Evolutionary conservation across 371 early-diverging fungal species (phyloP), one percentile per base, ranked within the genome.

Genomic region (Polyrhizophydium stewartii): DNA sequence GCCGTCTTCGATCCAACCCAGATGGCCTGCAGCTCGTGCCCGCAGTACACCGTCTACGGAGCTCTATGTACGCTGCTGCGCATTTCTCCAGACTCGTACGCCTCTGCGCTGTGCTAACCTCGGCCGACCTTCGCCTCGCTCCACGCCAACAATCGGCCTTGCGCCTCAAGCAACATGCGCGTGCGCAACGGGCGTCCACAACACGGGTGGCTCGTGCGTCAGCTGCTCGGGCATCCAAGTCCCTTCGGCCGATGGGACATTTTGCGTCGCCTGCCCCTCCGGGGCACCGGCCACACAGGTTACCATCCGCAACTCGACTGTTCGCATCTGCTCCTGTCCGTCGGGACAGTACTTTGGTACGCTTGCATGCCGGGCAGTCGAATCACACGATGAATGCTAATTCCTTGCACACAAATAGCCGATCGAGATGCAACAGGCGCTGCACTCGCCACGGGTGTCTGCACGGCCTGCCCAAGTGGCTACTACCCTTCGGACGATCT

Each of bases 401-500:
- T n/a, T n/a, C n/a, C n/a, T n/a, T n/a, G n/a, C n/a, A n/a, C n/a
- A n/a, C n/a, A n/a, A 12, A 16, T 31, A 70, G 69, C 38, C 12
- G 63, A 61, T n/a, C 35, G 70, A 17, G 56, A 70, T 59, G 32
- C 51, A 19, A 45, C 46, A 0, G 70, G 69, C 17, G 27, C 3
- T 5, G 50, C 64, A 0, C 63, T 76, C 2, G 43, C 66, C 16
- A 65, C 66, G 0, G 73, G 65, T 6, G 24, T 40, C 1, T 79
- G 80, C 58, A 61, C 57, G 3, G 28, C 43, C 5, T 79, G 80
- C 50, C 66, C 75, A 5, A 27, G 19, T 2, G 71, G 72, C 43
- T 50, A 57, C 38, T 76, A 73, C 56, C 80, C 80, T 22, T 64
- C 58, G 24, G 16, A 28, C 5, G 72, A 73, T 55, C 61, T 67